Evolutionary conservation across 2,329 filamentous ascomycete species (phyloP).

Genomic region (Stemphylium beticola): DNA sequence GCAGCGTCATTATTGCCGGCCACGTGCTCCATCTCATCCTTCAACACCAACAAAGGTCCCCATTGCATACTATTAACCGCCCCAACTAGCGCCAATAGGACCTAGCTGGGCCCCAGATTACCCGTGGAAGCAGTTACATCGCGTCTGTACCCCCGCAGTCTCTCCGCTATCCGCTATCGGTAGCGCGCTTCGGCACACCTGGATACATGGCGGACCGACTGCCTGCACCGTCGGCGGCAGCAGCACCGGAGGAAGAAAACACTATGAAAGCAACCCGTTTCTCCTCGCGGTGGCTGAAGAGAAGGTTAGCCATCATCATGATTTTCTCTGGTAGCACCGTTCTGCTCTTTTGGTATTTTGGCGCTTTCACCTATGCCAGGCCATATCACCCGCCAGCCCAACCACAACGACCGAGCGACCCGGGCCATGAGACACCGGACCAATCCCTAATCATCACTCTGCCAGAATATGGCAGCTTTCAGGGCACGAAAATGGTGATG

Average conservation of each 20-base stretch:
- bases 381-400: constrained; percentile 1
- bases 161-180: constrained; percentile 3
- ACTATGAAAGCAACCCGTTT: constrained; percentile 13
- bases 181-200: constrained; percentile 6
- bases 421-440: constrained; percentile 14
- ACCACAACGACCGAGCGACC: constrained; percentile 11
- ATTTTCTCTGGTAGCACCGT: constrained; percentile 27
- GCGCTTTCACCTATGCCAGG: constrained; percentile 21
- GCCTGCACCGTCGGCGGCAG: constrained; percentile 6
- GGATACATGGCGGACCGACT: constrained; percentile 16
- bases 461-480: constrained; percentile 51
- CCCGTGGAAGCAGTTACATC: constrained; percentile 3
- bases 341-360: constrained; percentile 33
- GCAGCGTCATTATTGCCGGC: constrained; percentile 10
- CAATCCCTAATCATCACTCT: constrained; percentile 39
- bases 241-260: constrained; percentile 2
- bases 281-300: constrained; percentile 24
- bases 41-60: constrained; percentile 12
- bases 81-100: constrained; percentile 6
- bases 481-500: constrained; percentile 47
- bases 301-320: constrained; percentile 23
- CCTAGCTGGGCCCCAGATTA: not conserved
- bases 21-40: constrained; percentile 2
- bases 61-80: constrained; percentile 3
- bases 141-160: constrained; percentile 7